Base-by-base conservation (phyloP, 352 stramenopile genomes). In the Pythium aphanidermatum region DNA sequence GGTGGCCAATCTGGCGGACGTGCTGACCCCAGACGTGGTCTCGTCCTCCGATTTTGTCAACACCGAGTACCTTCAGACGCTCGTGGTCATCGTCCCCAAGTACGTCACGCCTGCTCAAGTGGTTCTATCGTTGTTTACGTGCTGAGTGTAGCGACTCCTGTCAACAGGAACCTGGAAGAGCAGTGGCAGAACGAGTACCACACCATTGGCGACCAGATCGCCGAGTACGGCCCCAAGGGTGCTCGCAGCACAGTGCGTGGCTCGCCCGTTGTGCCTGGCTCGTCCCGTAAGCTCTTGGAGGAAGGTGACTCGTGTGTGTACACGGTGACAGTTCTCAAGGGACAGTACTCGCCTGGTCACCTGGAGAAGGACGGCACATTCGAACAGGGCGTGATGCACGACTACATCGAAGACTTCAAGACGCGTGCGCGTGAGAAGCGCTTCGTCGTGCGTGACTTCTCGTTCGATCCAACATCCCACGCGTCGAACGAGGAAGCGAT, bases 11-110 rank as follows among this genome's bases (percentile, higher is more conserved):
- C 70, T 98, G 50, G 96, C 89, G 46, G 93, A 98, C 60, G 72
- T 98, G 20, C 65, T 99, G 52, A 95, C 86, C 9, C 83, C 88
- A 11, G 80, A 93, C 26, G 59, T 95, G 25, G 80, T 98, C 32
- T 93, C 92, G 14, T 68, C 72, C 12, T 85, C 73, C 14, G 79
- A 93, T 51, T 93, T 98, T 55, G 60, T 98, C 52, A 97, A 99
- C 73, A 97, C 91, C 9, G 95, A 98, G 55, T 98, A 98, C 70
- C 64, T 99, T 25, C 92, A 98, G 60, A 98, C 95, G 6, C 65
- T 98, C 23, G 92, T 98, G 46, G 86, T 98, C 19, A 89, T 96
- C 27, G 82, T 99, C 17, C 72, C 76, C 10, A 98, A 98, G 69
- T 64, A 35, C n/a, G 63, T 63, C 11, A 2, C n/a, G 13, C 2